Evolutionary conservation across 768 basidiomycete species (phyloP).

Genomic region (Krasilnikovozyma curviuscula): DNA sequence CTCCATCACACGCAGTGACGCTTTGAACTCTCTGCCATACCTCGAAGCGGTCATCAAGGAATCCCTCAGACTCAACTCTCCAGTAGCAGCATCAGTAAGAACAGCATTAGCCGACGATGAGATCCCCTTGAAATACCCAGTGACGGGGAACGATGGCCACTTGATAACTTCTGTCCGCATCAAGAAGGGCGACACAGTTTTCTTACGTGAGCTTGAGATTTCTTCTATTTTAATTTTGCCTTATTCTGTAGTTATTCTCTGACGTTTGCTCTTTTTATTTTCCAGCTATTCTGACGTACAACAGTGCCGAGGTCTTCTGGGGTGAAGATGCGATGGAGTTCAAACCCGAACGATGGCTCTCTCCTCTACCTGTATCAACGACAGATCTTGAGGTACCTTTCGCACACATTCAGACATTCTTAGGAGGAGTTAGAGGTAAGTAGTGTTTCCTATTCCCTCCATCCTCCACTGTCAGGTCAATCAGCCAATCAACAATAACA

Average conservation of each 20-base stretch:
- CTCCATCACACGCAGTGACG: background rate
- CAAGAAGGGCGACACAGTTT: background rate
- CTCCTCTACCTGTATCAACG: background rate
- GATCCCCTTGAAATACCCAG: constrained; percentile 8
- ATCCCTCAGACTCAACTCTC: background rate
- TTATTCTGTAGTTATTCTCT: background rate
- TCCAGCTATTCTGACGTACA: constrained; percentile 28
- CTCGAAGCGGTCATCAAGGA: constrained; percentile 9
- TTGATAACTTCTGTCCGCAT: background rate
- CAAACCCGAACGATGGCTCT: constrained; percentile 22
- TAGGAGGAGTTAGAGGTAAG: constrained; percentile 1
- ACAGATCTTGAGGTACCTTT: constrained; percentile 7
- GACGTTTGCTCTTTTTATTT: background rate
- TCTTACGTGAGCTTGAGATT: constrained; percentile 9
- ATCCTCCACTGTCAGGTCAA: background rate
- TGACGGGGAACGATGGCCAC: background rate
- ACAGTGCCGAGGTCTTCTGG: constrained; percentile 58
- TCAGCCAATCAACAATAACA: no score
- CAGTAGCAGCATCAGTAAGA: background rate
- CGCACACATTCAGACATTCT: constrained; percentile 4
- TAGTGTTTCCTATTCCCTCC: background rate
- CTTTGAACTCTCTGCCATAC: constrained; percentile 1
- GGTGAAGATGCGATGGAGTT: constrained; percentile 66
- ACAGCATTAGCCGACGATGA: background rate
- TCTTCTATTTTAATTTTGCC: background rate